A percentile compares a stretch with the other conserved stretches of the same genome.
Evolutionary conservation across 2,329 filamentous ascomycete genomes (phyloP).

Genomic region (Exophiala phaeomuriformis): DNA sequence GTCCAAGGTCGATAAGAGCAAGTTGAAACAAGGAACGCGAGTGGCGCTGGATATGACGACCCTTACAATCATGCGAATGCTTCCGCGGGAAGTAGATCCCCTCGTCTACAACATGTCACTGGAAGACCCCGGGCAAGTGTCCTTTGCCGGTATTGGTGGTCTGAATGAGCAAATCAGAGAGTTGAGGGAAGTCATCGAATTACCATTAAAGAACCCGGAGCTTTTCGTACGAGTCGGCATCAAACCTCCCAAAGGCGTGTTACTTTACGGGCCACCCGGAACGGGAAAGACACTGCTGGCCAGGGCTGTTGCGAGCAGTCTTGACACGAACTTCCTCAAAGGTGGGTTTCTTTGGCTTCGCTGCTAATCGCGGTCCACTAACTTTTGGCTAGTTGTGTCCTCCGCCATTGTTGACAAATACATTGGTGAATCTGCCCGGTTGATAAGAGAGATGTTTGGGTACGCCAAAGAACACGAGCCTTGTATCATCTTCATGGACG

Average conservation of each 20-base stretch:
- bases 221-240: slow-evolving; percentile 94
- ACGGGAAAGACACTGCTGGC: slow-evolving; percentile 95
- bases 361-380: not conserved
- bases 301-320: slow-evolving; percentile 85
- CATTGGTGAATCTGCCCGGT: slow-evolving; percentile 91
- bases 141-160: slow-evolving; percentile 94
- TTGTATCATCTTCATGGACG: slow-evolving; percentile 99
- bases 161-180: slow-evolving; percentile 98
- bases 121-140: slow-evolving; percentile 94
- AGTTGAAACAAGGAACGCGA: slow-evolving; percentile 96
- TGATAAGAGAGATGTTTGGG: slow-evolving; percentile 99
- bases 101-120: slow-evolving; percentile 99
- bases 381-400: slow-evolving; percentile 66
- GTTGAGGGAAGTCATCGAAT: slow-evolving; percentile 91
- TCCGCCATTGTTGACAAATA: slow-evolving; percentile 99
- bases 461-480: slow-evolving; percentile 99
- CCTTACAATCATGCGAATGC: slow-evolving; percentile 99
- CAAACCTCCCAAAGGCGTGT: slow-evolving; percentile 95
- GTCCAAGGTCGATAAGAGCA: slow-evolving; percentile 94
- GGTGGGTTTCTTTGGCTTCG: slow-evolving; percentile 48
- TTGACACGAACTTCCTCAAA: slow-evolving; percentile 98
- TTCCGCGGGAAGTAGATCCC: slow-evolving; percentile 95
- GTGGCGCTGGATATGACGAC: slow-evolving; percentile 99
- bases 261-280: slow-evolving; percentile 91
- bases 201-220: slow-evolving; percentile 97